Conservation (phyloP, 257 asterid genomes). For the Fraxinus americana region DNA sequence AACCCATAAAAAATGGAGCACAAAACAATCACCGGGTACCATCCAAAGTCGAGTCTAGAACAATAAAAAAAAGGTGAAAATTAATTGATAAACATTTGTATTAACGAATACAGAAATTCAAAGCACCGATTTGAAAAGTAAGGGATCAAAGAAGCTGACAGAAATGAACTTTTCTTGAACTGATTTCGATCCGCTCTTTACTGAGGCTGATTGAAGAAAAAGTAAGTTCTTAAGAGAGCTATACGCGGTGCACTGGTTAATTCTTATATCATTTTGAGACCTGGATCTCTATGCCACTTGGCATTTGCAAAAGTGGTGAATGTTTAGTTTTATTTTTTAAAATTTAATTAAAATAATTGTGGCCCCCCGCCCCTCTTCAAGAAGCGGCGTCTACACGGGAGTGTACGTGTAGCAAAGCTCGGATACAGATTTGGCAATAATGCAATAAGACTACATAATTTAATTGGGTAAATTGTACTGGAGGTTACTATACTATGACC, state of each 20-base stretch:
- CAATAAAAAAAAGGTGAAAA: background rate
- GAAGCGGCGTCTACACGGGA: too few relatives aligned
- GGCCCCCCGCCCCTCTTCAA: too few relatives aligned
- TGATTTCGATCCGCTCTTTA: slow-evolving; percentile 32
- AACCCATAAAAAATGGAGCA: background rate
- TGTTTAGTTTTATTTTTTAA: too few relatives aligned
- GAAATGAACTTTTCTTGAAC: background rate
- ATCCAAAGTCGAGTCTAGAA: background rate
- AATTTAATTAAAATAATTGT: too few relatives aligned
- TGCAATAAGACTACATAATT: too few relatives aligned
- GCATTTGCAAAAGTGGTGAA: too few relatives aligned
- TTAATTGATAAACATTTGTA: slow-evolving; percentile 5
- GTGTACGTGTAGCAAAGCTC: too few relatives aligned
- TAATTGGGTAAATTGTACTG: too few relatives aligned
- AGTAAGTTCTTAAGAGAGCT: background rate
- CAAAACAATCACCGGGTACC: background rate
- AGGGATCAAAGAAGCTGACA: slow-evolving; percentile 11
- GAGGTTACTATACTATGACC: too few relatives aligned
- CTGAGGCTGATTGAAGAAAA: slow-evolving; percentile 29
- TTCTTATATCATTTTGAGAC: background rate
- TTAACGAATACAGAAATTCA: slow-evolving; percentile 1
- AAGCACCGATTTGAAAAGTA: background rate
- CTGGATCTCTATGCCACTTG: background rate
- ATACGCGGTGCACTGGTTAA: background rate
- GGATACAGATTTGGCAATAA: too few relatives aligned